phyloP scores from a whole-genome alignment of 352 stramenopile species.

The Thalassiosira oceanica region DNA sequence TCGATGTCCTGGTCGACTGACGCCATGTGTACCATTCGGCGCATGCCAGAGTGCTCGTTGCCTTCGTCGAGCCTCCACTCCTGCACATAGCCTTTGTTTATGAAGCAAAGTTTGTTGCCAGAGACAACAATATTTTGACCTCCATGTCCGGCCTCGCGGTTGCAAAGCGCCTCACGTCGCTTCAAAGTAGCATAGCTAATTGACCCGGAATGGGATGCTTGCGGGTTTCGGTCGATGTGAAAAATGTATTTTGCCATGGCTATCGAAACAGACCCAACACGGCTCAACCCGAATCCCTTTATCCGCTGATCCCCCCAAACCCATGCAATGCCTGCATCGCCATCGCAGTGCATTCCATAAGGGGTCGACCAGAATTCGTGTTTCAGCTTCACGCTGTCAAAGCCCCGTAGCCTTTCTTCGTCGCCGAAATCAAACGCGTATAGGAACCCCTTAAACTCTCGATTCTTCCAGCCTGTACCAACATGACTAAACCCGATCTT shows the following conservation, averaged over 20 bases:
- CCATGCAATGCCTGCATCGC: neutral
- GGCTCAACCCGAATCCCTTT: neutral
- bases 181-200: neutral
- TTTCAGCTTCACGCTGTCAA: neutral
- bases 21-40: neutral
- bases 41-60: slow-evolving; percentile 2
- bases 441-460: neutral
- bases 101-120: neutral
- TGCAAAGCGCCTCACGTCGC: neutral
- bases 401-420: neutral
- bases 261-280: neutral
- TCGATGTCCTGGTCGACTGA: slow-evolving; percentile 4
- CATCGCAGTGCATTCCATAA: neutral
- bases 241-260: slow-evolving; percentile 1
- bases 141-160: neutral
- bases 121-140: neutral
- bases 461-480: neutral
- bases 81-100: slow-evolving; percentile 1
- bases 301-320: neutral
- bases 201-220: neutral
- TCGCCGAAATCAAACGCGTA: neutral
- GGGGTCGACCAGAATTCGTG: slow-evolving; percentile 1
- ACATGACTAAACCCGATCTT: neutral
- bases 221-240: neutral
- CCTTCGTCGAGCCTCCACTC: slow-evolving; percentile 14